phyloP scores from a whole-genome alignment of 164 flowering plant genomes.

The Stephania yunnanensis region DNA sequence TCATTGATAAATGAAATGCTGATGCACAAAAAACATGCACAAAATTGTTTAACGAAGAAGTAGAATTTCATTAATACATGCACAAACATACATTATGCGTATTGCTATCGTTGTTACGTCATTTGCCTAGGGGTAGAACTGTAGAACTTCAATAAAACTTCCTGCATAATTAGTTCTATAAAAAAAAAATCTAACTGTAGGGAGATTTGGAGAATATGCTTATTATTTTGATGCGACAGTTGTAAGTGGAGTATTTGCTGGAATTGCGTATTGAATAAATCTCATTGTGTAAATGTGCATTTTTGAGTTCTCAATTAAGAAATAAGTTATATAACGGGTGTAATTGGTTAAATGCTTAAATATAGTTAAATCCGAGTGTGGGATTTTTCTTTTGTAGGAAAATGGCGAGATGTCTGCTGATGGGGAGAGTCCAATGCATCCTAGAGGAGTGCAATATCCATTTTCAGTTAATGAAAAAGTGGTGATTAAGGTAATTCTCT shows the following conservation, averaged over 20 bases:
- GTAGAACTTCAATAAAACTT: too few relatives aligned
- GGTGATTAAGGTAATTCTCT: slow-evolving; percentile 60
- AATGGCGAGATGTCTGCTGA: slow-evolving; percentile 60
- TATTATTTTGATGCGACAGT: neutral
- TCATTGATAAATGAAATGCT: neutral
- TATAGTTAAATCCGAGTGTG: neutral
- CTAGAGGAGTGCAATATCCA: slow-evolving; percentile 78
- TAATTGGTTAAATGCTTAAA: neutral
- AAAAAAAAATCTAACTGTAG: too few relatives aligned
- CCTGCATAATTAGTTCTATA: too few relatives aligned
- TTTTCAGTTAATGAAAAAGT: slow-evolving; percentile 90
- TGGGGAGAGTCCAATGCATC: slow-evolving; percentile 35
- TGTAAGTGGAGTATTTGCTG: neutral
- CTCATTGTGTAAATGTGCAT: neutral
- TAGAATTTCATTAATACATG: neutral
- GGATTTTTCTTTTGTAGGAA: slow-evolving; percentile 41
- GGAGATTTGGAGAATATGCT: too few relatives aligned
- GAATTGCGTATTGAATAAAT: neutral
- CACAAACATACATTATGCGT: neutral
- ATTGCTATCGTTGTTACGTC: neutral
- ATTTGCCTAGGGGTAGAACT: neutral
- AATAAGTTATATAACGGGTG: neutral
- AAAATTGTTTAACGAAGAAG: neutral
- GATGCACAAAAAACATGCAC: neutral
- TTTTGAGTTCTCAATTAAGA: neutral